Base-by-base conservation (phyloP, 2,329 filamentous ascomycete genomes). In the Parastagonospora avenae region DNA sequence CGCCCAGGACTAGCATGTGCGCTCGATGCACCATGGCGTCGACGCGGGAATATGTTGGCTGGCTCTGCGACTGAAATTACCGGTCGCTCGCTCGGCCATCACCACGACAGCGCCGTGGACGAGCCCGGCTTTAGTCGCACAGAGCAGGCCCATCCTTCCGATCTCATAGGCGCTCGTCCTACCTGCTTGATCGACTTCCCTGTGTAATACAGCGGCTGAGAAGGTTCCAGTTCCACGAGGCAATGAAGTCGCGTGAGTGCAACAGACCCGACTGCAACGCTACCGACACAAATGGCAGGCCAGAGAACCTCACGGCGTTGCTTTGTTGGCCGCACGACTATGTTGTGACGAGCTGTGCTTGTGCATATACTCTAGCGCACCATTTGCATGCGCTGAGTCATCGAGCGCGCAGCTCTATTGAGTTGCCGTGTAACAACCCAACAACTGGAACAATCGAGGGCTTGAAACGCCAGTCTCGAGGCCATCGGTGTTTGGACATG, bases 121-220 rank as follows among this genome's bases (percentile, higher is more conserved):
- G 19, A 24, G 19, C 19, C 19, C 19, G 19, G 19, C 19, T 24
- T 24, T 24, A 5, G n/a, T 29, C n/a, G 14, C 14, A 7, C 12
- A 8, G 15, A 27, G 15, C 27, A 41, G 45, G 16, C 39, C 11
- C 32, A 29, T 33, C 36, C 37, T 42, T 31, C 16, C 38, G 19
- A 24, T 24, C 19, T 5, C 19, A 24, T 5, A 46, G 46, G 46
- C 52, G 57, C 48, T 48, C 42, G 53, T 53, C 50, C 38, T 42
- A 50, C 54, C 43, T 49, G 33, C 38, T 51, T 56, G 42, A 45
- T 29, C 49, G 38, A 48, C 44, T 46, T 36, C 35, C 43, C 30
- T 31, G 35, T 35, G 54, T 61, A 36, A 37, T 49, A 57, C 54
- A 48, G 48, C 59, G 45, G 57, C 54, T 51, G 57, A 53, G 40